phyloP scores from a whole-genome alignment of 2,329 filamentous ascomycete genomes.

The Myriosclerotinia scirpicola region DNA sequence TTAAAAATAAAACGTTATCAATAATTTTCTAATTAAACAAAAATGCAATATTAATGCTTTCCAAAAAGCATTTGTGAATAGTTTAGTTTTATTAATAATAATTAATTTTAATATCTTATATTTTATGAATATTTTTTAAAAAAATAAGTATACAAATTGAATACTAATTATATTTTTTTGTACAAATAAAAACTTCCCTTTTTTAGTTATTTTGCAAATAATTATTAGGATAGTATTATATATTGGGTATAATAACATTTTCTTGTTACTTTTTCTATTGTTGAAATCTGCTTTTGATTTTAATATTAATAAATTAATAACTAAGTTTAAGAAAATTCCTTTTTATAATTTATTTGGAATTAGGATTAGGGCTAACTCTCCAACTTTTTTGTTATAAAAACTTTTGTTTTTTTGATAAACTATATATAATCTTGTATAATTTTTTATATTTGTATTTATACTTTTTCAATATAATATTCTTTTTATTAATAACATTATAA shows the following conservation, averaged over 20 bases:
- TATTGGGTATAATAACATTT: neutral
- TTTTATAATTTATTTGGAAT: too few relatives aligned
- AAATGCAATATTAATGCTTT: neutral
- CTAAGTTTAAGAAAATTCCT: too few relatives aligned
- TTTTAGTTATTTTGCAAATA: neutral
- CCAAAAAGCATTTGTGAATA: neutral
- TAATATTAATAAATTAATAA: too few relatives aligned
- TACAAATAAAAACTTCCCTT: neutral
- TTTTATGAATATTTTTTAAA: neutral
- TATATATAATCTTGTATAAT: too few relatives aligned
- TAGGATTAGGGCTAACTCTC: too few relatives aligned
- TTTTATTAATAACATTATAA: too few relatives aligned
- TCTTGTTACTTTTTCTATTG: too few relatives aligned
- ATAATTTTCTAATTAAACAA: neutral
- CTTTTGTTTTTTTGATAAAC: too few relatives aligned
- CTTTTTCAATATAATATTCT: too few relatives aligned
- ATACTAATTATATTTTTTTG: neutral
- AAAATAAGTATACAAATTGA: neutral
- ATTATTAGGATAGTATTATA: neutral
- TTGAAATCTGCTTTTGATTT: too few relatives aligned
- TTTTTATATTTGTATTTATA: too few relatives aligned
- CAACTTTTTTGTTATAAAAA: too few relatives aligned
- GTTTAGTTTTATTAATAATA: neutral
- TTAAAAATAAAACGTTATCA: neutral
- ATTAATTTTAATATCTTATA: neutral